Evolutionary conservation across 192 early-diverging fungal species (phyloP).

Genomic region (Coemansia sp.): DNA sequence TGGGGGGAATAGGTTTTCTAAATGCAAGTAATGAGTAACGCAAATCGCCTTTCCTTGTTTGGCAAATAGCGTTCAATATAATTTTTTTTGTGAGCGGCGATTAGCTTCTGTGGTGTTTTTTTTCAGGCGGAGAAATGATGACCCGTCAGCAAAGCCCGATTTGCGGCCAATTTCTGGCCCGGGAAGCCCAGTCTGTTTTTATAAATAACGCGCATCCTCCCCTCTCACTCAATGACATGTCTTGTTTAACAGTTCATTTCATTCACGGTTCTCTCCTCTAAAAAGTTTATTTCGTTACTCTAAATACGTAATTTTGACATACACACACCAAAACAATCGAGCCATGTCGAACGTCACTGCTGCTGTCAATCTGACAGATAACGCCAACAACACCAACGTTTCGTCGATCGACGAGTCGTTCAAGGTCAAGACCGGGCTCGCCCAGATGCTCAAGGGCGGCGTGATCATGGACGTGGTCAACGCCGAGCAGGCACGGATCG

Average conservation of each 20-base stretch:
- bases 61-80: not conserved
- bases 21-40: not conserved
- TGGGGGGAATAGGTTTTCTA: too few species aligned
- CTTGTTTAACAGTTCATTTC: not conserved
- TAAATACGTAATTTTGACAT: too few species aligned
- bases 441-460: conserved; percentile 98
- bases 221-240: not conserved
- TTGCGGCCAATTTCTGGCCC: not conserved
- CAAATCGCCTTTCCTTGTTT: not conserved
- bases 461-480: conserved; percentile 99
- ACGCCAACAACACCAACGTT: too few species aligned
- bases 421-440: conserved; percentile 92
- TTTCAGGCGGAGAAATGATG: not conserved
- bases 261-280: too few species aligned
- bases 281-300: too few species aligned
- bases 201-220: not conserved
- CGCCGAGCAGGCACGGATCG: conserved; percentile 96
- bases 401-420: conserved; percentile 51
- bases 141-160: not conserved
- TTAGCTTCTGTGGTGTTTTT: not conserved
- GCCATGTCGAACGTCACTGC: not conserved
- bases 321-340: too few species aligned
- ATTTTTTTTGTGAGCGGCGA: not conserved
- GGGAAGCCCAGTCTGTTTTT: not conserved
- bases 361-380: not conserved